A percentile compares a stretch with the other conserved stretches of the same genome.
Conservation (phyloP, 495 filamentous ascomycete species). For the Hyaloscypha variabilis region DNA sequence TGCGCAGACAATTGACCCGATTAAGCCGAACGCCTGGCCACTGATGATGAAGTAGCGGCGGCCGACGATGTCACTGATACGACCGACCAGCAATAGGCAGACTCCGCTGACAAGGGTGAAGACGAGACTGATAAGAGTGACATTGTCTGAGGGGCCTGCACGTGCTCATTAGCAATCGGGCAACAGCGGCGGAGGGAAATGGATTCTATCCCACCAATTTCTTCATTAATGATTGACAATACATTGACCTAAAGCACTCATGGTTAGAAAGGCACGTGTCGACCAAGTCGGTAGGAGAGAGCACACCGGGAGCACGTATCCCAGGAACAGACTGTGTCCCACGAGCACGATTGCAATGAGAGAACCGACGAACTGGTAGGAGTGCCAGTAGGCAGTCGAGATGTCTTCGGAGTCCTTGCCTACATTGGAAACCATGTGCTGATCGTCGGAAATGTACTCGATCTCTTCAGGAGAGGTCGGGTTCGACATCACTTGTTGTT, state of each 20-base stretch:
- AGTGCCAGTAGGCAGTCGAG: conserved; percentile 30
- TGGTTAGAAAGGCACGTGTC: too few species aligned
- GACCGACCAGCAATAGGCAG: conserved; percentile 41
- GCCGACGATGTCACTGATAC: conserved; percentile 55
- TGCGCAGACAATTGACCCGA: conserved; percentile 48
- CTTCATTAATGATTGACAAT: not conserved
- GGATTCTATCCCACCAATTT: not conserved
- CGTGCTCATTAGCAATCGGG: not conserved
- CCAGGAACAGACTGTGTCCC: conserved; percentile 33
- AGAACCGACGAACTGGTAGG: conserved; percentile 32
- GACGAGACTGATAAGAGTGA: not conserved
- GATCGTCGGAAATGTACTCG: not conserved
- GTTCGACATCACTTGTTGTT: too few species aligned
- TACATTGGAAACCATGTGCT: not conserved
- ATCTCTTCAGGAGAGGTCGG: too few species aligned
- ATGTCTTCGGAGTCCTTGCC: conserved; percentile 23
- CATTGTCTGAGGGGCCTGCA: not conserved
- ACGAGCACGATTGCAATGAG: conserved; percentile 30
- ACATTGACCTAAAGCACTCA: not conserved
- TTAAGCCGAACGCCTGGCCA: conserved; percentile 41
- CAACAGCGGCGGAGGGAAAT: too few species aligned
- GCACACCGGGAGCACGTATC: conserved; percentile 17
- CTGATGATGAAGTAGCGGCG: conserved; percentile 53
- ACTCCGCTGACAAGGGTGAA: conserved; percentile 3
- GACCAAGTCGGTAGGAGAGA: too few species aligned